These are phyloP conservation scores for Cucumis sativus DNA, from an alignment of 306 rosid genomes.

Conservation along the genomic window DNA sequence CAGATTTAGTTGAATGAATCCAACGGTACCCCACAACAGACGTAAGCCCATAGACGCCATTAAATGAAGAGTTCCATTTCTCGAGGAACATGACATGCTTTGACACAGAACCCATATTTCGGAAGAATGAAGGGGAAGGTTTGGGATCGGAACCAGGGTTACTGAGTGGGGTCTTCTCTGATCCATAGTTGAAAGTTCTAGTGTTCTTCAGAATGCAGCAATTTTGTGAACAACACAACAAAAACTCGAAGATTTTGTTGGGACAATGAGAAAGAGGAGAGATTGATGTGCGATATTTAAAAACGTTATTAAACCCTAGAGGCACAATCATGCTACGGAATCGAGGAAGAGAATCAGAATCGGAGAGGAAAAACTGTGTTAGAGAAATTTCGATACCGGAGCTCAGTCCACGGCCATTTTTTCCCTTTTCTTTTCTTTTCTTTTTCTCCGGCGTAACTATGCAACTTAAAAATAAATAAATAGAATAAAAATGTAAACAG, in stretches of 20 bases:
- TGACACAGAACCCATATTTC: neutral
- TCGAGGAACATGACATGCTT: neutral
- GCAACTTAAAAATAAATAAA: too few relatives aligned
- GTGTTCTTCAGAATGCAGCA: neutral
- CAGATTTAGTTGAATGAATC: conserved; percentile 1
- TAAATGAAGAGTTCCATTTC: neutral
- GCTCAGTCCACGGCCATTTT: neutral
- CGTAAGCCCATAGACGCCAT: neutral
- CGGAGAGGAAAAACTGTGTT: neutral
- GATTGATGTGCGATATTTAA: conserved; percentile 2
- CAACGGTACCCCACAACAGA: neutral
- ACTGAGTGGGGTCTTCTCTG: neutral
- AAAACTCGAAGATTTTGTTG: neutral
- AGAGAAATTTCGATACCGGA: neutral
- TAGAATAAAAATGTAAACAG: too few relatives aligned
- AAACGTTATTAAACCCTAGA: neutral
- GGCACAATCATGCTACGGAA: conserved; percentile 2
- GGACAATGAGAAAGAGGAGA: neutral
- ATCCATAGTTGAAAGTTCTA: neutral
- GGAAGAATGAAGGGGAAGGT: neutral
- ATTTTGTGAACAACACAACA: neutral
- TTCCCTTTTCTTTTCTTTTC: too few relatives aligned
- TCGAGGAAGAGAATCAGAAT: neutral
- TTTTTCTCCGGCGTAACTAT: too few relatives aligned
- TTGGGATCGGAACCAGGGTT: neutral